phyloP scores from a whole-genome alignment of 2,329 filamentous ascomycete genomes.

The Ascochyta rabiei region DNA sequence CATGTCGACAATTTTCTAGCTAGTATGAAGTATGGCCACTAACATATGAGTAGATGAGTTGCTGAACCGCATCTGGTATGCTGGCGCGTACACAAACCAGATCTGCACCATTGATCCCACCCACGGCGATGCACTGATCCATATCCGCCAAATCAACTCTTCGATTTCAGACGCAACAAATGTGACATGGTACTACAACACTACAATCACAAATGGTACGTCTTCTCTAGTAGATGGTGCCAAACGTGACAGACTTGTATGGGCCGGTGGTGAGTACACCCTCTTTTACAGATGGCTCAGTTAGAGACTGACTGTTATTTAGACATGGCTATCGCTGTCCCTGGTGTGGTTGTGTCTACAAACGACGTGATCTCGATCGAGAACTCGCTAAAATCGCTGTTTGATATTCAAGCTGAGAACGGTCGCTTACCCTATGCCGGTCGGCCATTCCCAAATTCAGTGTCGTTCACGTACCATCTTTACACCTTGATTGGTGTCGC shows the following conservation, averaged over 20 bases:
- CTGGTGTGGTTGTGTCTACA: conserved; percentile 61
- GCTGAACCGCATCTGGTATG: conserved; percentile 54
- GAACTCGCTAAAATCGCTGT: conserved; percentile 58
- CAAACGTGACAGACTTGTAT: conserved; percentile 65
- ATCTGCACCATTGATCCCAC: conserved; percentile 48
- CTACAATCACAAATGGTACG: conserved; percentile 49
- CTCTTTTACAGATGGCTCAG: too few species aligned
- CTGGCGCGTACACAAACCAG: conserved; percentile 49
- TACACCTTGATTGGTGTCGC: conserved; percentile 55
- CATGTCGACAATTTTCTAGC: conserved; percentile 14
- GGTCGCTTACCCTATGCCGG: conserved; percentile 60
- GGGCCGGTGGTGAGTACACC: conserved; percentile 56
- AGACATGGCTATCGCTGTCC: conserved; percentile 65
- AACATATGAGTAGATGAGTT: conserved; percentile 44
- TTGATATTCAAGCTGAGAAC: conserved; percentile 52
- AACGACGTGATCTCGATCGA: conserved; percentile 59
- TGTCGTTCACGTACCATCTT: conserved; percentile 63
- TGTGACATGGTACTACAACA: conserved; percentile 51
- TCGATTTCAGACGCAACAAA: conserved; percentile 39
- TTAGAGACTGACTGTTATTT: neutral
- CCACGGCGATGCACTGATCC: conserved; percentile 45
- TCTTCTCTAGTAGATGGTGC: conserved; percentile 58
- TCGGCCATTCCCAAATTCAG: conserved; percentile 48
- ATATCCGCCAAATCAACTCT: conserved; percentile 37
- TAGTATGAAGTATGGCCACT: neutral